Conservation (phyloP, 805 yeast genomes). For the Vanderwaltozyma verrucispora region DNA sequence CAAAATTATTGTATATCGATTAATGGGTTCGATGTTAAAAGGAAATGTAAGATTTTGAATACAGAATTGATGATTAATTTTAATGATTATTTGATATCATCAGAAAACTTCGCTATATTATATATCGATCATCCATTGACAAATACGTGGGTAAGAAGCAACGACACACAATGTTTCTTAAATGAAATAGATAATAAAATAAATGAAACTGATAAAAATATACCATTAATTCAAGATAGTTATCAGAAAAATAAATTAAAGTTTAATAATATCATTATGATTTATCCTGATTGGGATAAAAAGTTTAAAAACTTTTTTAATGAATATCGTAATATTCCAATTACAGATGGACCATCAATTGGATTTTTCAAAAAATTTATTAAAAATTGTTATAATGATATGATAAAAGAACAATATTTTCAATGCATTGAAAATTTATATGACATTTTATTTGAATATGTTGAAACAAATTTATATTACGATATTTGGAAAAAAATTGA, state of each 20-base stretch:
- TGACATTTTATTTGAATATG: conserved; percentile 53
- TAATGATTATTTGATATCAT: conserved; percentile 49
- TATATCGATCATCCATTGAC: conserved; percentile 46
- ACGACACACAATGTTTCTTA: conserved; percentile 3
- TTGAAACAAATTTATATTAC: conserved; percentile 59
- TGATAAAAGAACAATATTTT: conserved; percentile 9
- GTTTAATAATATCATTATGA: conserved; percentile 5
- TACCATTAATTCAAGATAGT: conserved; percentile 1
- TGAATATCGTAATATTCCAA: conserved; percentile 23
- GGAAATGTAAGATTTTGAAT: conserved; percentile 34
- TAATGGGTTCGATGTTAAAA: conserved; percentile 43
- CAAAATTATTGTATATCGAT: conserved; percentile 27
- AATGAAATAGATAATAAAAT: no score
- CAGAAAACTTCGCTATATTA: conserved; percentile 45
- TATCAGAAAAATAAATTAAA: conserved; percentile 4
- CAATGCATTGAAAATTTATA: conserved; percentile 30
- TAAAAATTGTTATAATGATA: conserved; percentile 7
- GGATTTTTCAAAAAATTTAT: conserved; percentile 22
- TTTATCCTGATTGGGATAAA: conserved; percentile 11
- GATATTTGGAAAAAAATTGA: conserved; percentile 48
- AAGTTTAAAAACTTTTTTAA: conserved; percentile 31
- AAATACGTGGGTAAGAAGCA: conserved; percentile 30
- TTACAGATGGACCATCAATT: conserved; percentile 21
- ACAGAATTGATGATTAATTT: conserved; percentile 44
- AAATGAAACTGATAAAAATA: no score